Base-by-base conservation (phyloP, 2,329 filamentous ascomycete species). In the Venturia pyrina region DNA sequence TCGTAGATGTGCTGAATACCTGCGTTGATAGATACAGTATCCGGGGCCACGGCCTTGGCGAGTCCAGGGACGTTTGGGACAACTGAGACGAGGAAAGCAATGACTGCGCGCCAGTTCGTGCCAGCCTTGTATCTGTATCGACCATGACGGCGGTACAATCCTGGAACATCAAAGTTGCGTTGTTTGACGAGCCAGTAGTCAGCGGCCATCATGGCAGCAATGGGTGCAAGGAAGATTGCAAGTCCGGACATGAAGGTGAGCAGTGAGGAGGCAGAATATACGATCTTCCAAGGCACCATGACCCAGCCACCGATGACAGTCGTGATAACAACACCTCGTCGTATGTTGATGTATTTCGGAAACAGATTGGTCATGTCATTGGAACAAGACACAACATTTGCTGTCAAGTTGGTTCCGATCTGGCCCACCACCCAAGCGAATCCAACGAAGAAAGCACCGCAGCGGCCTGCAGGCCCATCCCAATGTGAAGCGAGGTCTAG, bases 301-400 rank as follows among this genome's bases (percentile, higher is more conserved):
- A 62, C 24, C 66, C 66, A 67, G 1, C 66, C 63, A 37, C 40
- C 63, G 32, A 66, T 41, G 56, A 67, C 32, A 17, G 64, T 43
- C 1, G 59, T 46, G 40, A 67, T 62, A 43, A 67, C 67, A 6
- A 68, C 66, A 2, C 70, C 72, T 5, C 72, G 68, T 1, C 71
- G 66, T 11, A 74, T 70, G 8, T 71, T 73, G 62, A 69, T 40
- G 65, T 68, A 19, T 71, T 79, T 37, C 74, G 76, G 19, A 69
- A 74, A 53, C 71, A 75, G 43, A 73, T 80, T 2, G 80, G 81
- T 41, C 77, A 78, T 66, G 80, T 84, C 7, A 32, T 71, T 71
- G 41, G 71, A 69, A 10, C 69, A 69, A 1, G 70, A 70, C 5
- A 74, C 67, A 17, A 68, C 69, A 66, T 73, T 74, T 13, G 72